Evolutionary conservation across 2,329 filamentous ascomycete genomes (phyloP).

Genomic region (Beauveria sp.): DNA sequence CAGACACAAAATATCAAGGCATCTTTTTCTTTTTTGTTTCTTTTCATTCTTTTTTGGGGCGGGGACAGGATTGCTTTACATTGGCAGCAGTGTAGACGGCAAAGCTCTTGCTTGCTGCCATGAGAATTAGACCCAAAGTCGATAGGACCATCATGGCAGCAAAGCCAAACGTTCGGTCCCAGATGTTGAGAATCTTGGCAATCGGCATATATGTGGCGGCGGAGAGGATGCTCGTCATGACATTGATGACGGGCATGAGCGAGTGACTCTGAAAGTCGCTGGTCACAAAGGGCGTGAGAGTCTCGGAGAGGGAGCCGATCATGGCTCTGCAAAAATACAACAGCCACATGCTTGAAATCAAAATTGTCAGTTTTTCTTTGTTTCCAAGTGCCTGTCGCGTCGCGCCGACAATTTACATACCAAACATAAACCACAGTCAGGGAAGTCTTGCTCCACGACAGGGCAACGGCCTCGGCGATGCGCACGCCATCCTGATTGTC

Average conservation of each 20-base stretch:
- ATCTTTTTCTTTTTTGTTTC: not conserved
- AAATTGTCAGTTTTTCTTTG: not conserved
- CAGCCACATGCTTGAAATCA: slow-evolving; percentile 11
- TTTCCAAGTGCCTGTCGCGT: too few relatives aligned
- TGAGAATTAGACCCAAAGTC: slow-evolving; percentile 43
- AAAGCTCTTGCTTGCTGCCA: slow-evolving; percentile 47
- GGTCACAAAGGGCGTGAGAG: slow-evolving; percentile 1
- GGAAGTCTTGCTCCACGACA: slow-evolving; percentile 17
- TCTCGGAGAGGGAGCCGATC: slow-evolving; percentile 1
- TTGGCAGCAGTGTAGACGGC: slow-evolving; percentile 32
- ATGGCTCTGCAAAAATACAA: slow-evolving; percentile 8
- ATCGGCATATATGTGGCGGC: slow-evolving; percentile 22
- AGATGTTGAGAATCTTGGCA: slow-evolving; percentile 32
- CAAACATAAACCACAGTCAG: slow-evolving; percentile 16
- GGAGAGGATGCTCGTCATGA: slow-evolving; percentile 31
- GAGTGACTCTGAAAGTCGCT: slow-evolving; percentile 7
- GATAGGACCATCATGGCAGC: slow-evolving; percentile 23
- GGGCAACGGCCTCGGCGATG: slow-evolving; percentile 18
- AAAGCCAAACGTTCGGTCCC: slow-evolving; percentile 30
- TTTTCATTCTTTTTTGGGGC: too few relatives aligned
- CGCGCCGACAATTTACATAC: not conserved
- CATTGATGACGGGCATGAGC: slow-evolving; percentile 20
- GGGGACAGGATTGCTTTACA: not conserved
- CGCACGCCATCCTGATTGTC: slow-evolving; percentile 18
- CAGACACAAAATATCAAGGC: not conserved